A percentile compares a stretch with the other conserved stretches of the same genome.
Evolutionary conservation across 371 early-diverging fungal species (phyloP).

Genomic region (Dentiscutata heterogama): DNA sequence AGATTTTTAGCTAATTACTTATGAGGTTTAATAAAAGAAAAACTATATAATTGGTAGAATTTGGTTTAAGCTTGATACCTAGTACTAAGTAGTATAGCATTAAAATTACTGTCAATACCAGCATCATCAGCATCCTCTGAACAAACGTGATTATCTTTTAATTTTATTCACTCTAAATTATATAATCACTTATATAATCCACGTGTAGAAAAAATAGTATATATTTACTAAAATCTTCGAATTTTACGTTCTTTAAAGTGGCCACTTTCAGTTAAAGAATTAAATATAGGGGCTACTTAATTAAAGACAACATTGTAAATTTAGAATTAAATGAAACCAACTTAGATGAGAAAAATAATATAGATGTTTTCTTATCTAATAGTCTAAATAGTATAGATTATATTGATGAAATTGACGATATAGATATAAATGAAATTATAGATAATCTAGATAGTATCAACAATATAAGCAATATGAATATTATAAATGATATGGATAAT

Average conservation of each 20-base stretch:
- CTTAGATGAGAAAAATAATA: no score
- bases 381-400: no score
- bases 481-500: no score
- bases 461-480: no score
- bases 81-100: not conserved
- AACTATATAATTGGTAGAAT: constrained; percentile 3
- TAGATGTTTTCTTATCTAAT: no score
- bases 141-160: not conserved
- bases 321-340: no score
- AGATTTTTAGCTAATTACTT: not conserved
- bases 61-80: not conserved
- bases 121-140: not conserved
- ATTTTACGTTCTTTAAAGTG: not conserved
- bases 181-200: not conserved
- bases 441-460: no score
- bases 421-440: no score
- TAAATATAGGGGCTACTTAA: no score
- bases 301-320: no score
- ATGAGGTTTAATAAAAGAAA: not conserved
- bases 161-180: not conserved
- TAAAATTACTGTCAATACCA: not conserved
- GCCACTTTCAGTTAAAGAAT: no score
- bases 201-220: not conserved
- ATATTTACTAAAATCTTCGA: not conserved
- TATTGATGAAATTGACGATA: no score